Evolutionary conservation across 495 filamentous ascomycete genomes (phyloP).

Genomic region (Rhypophila decipiens): DNA sequence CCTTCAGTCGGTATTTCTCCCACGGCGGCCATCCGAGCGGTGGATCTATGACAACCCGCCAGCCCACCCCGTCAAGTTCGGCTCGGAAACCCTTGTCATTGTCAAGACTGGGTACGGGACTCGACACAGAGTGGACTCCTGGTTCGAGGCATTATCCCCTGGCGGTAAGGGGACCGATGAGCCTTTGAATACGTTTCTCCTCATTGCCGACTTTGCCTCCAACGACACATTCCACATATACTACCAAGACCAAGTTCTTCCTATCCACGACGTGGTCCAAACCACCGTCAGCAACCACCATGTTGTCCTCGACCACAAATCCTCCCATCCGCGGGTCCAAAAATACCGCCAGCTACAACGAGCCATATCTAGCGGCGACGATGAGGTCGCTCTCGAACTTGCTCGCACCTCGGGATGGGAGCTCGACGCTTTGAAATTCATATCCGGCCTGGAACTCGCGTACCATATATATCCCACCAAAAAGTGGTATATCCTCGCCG

Average conservation of each 20-base stretch:
- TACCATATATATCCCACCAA: conserved; percentile 36
- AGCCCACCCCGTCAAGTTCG: conserved; percentile 19
- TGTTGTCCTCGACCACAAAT: conserved; percentile 1
- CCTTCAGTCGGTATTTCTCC: background rate
- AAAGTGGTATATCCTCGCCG: conserved; percentile 43
- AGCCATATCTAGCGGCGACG: conserved; percentile 29
- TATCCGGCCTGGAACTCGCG: conserved; percentile 36
- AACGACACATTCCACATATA: conserved; percentile 4
- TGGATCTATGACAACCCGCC: conserved; percentile 16
- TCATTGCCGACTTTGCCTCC: conserved; percentile 34
- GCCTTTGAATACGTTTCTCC: conserved; percentile 26
- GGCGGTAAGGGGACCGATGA: no score
- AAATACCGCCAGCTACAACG: conserved; percentile 32
- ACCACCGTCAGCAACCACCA: conserved; percentile 24
- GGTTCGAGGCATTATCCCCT: conserved; percentile 31
- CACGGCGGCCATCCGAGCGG: conserved; percentile 4
- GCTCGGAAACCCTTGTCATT: conserved; percentile 32
- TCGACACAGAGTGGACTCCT: conserved; percentile 24
- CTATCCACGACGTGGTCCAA: conserved; percentile 29
- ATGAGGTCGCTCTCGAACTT: conserved; percentile 25
- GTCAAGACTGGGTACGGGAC: conserved; percentile 45
- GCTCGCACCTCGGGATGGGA: conserved; percentile 39
- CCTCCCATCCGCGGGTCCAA: conserved; percentile 18
- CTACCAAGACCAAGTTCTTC: conserved; percentile 23
- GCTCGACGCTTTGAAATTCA: conserved; percentile 44